Conservation (phyloP, 371 early-diverging fungal genomes). For the Batkoa obscura region DNA sequence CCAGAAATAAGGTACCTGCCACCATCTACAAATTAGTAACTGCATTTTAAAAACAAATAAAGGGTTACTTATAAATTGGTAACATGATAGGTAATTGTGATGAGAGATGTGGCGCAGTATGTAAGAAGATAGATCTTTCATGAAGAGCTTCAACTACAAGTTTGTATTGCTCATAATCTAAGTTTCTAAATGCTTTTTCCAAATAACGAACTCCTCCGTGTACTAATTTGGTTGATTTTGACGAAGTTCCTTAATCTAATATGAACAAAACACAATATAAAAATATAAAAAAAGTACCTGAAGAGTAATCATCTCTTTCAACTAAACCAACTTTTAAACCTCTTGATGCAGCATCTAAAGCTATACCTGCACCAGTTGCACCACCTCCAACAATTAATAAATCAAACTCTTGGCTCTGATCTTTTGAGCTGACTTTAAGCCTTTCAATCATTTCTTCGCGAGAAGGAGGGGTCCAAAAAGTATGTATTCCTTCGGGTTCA, state of each 20-base stretch:
- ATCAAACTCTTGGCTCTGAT: conserved; percentile 36
- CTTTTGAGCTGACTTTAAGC: conserved; percentile 23
- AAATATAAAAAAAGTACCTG: conserved; percentile 49
- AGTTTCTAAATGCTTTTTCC: conserved; percentile 91
- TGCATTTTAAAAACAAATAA: neutral
- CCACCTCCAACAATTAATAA: conserved; percentile 96
- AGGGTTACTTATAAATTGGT: conserved; percentile 68
- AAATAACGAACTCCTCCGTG: conserved; percentile 99
- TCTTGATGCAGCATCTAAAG: conserved; percentile 92
- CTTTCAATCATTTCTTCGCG: conserved; percentile 46
- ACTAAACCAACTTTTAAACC: conserved; percentile 94
- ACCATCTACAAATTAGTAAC: conserved; percentile 36
- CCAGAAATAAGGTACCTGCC: conserved; percentile 96
- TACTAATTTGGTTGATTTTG: conserved; percentile 94
- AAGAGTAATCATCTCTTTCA: conserved; percentile 93
- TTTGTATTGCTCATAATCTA: conserved; percentile 93
- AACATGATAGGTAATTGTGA: conserved; percentile 90
- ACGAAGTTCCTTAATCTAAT: conserved; percentile 89
- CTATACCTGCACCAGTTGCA: conserved; percentile 92
- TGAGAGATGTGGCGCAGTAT: conserved; percentile 91
- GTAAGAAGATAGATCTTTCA: conserved; percentile 87
- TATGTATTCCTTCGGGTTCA: too few relatives aligned
- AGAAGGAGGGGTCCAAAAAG: conserved; percentile 50
- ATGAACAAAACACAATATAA: too few relatives aligned
- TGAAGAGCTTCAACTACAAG: conserved; percentile 92